phyloP scores from a whole-genome alignment of 768 basidiomycete species.

The Basidioascus undulatus region DNA sequence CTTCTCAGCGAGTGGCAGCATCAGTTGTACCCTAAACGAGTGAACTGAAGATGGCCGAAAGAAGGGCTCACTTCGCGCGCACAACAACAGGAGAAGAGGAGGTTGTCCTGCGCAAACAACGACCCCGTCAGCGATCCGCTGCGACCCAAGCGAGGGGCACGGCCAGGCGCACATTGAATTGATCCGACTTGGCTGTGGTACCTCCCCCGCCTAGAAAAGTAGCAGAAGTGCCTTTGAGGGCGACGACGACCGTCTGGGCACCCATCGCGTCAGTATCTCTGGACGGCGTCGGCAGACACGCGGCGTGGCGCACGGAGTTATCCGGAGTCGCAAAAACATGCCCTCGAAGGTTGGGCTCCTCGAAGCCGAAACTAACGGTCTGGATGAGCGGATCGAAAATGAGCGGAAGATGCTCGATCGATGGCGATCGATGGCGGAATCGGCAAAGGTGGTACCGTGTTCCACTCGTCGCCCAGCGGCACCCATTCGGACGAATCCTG shows the following conservation, averaged over 20 bases:
- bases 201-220: conserved; percentile 14
- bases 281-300: too few relatives aligned
- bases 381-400: conserved; percentile 13
- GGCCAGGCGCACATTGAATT: conserved; percentile 33
- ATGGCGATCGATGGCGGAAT: neutral
- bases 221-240: conserved; percentile 83
- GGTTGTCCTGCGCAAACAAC: conserved; percentile 32
- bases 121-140: neutral
- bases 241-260: conserved; percentile 62
- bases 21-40: too few relatives aligned
- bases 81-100: conserved; percentile 89
- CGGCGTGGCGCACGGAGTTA: too few relatives aligned
- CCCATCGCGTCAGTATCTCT: too few relatives aligned
- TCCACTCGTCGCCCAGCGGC: conserved; percentile 41
- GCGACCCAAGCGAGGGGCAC: neutral
- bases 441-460: conserved; percentile 22
- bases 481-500: too few relatives aligned
- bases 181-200: conserved; percentile 65
- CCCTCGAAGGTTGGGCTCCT: conserved; percentile 74
- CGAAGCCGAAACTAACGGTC: conserved; percentile 69
- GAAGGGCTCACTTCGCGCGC: too few relatives aligned
- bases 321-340: conserved; percentile 66
- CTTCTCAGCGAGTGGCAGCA: too few relatives aligned
- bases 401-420: neutral
- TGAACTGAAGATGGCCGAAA: too few relatives aligned